phyloP scores from a whole-genome alignment of 1,284 basidiomycete species.

The Amylostereum areolatum region DNA sequence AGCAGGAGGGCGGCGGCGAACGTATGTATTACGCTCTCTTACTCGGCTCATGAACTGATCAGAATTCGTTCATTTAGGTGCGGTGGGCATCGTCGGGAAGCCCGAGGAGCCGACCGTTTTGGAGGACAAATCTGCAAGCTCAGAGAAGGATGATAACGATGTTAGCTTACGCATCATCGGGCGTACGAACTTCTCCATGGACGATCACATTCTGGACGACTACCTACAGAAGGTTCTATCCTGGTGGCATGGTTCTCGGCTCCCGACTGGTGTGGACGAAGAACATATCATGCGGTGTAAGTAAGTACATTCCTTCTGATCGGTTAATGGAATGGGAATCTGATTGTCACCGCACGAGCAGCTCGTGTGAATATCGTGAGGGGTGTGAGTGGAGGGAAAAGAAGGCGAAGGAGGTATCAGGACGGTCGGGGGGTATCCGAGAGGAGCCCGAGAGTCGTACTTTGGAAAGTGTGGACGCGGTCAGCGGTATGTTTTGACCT shows the following conservation, averaged over 20 bases:
- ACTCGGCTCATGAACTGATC: not conserved
- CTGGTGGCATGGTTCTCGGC: slow-evolving; percentile 73
- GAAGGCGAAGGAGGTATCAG: slow-evolving; percentile 44
- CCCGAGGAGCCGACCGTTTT: not conserved
- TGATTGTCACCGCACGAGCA: slow-evolving; percentile 25
- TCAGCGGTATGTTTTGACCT: no score
- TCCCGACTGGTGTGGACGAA: slow-evolving; percentile 62
- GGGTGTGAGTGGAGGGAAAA: slow-evolving; percentile 81
- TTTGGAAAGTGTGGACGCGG: no score
- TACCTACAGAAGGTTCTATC: slow-evolving; percentile 53
- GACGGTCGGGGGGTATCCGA: not conserved
- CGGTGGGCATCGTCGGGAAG: not conserved
- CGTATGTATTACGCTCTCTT: no score
- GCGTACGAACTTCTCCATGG: slow-evolving; percentile 52
- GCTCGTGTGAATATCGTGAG: slow-evolving; percentile 73
- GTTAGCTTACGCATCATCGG: slow-evolving; percentile 53
- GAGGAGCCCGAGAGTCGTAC: no score
- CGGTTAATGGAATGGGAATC: not conserved
- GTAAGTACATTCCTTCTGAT: slow-evolving; percentile 36
- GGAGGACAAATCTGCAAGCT: not conserved
- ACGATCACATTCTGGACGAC: slow-evolving; percentile 47
- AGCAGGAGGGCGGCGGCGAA: not conserved
- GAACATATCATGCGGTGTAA: slow-evolving; percentile 59
- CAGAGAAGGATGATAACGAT: slow-evolving; percentile 14
- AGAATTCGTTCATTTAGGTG: not conserved